Evolutionary conservation across 2,329 filamentous ascomycete species (phyloP).

Genomic region (Waltergamsia citrina): DNA sequence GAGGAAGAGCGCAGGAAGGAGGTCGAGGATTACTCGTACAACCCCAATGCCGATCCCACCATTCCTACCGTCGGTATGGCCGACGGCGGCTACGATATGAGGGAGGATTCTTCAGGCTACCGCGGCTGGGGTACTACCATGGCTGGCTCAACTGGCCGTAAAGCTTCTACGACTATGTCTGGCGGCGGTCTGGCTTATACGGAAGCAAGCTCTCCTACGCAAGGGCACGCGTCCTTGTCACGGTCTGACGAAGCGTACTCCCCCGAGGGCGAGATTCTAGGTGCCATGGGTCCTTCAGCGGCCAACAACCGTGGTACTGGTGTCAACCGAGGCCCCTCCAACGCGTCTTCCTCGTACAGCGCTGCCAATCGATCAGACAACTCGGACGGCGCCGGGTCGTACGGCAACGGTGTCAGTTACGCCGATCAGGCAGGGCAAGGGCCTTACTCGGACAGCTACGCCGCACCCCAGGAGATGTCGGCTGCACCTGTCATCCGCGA

Average conservation of each 20-base stretch:
- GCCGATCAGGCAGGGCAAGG: constrained; percentile 40
- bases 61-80: constrained; percentile 39
- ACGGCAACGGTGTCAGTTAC: constrained; percentile 37
- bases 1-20: constrained; percentile 88
- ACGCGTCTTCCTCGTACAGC: constrained; percentile 94
- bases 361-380: constrained; percentile 66
- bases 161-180: constrained; percentile 83
- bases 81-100: constrained; percentile 61
- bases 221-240: constrained; percentile 56
- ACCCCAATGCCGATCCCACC: constrained; percentile 91
- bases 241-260: constrained; percentile 55
- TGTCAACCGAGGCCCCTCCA: constrained; percentile 83
- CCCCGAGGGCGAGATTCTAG: constrained; percentile 74
- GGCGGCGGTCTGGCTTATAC: constrained; percentile 66
- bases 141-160: constrained; percentile 61
- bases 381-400: constrained; percentile 42
- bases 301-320: constrained; percentile 53
- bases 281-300: constrained; percentile 67
- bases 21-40: constrained; percentile 94
- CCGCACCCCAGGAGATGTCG: constrained; percentile 27
- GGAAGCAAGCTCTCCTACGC: constrained; percentile 61
- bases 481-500: constrained; percentile 82
- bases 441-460: constrained; percentile 41
- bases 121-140: constrained; percentile 88
- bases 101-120: constrained; percentile 74